Evolutionary conservation across 306 rosid species (phyloP).

Genomic region (Lathyrus sativus): DNA sequence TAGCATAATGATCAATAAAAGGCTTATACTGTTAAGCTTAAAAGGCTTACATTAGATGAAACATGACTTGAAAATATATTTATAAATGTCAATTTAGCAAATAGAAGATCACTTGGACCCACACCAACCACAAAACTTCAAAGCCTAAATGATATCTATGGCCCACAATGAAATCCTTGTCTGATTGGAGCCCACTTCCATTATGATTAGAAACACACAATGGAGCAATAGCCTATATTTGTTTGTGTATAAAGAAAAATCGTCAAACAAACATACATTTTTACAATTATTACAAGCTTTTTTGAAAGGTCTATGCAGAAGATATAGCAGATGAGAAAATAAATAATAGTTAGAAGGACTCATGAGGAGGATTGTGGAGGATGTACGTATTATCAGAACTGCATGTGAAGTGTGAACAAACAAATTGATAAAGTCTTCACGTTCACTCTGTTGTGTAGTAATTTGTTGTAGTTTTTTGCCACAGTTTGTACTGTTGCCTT

Average conservation of each 20-base stretch:
- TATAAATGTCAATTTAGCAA: neutral
- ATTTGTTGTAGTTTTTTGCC: neutral
- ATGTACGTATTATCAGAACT: neutral
- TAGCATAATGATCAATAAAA: no score
- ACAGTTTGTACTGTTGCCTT: neutral
- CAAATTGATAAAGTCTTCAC: neutral
- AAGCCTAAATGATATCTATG: slow-evolving; percentile 27
- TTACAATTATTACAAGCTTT: slow-evolving; percentile 44
- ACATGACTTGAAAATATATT: no score
- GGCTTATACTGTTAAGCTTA: no score
- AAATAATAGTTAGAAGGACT: neutral
- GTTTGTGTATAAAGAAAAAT: neutral
- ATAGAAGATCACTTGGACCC: slow-evolving; percentile 41
- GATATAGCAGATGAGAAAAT: slow-evolving; percentile 3
- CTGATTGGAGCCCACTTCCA: slow-evolving; percentile 17
- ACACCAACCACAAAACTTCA: slow-evolving; percentile 35
- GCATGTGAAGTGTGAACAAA: neutral
- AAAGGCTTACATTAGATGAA: no score
- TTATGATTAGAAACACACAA: slow-evolving; percentile 25
- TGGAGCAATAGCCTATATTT: neutral
- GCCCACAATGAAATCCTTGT: slow-evolving; percentile 40
- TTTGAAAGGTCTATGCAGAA: slow-evolving; percentile 30
- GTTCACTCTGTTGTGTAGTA: slow-evolving; percentile 1
- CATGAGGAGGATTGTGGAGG: neutral
- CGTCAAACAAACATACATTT: slow-evolving; percentile 11